Conservation (phyloP, 1,139 yeast species). For the Taphrina communis region DNA sequence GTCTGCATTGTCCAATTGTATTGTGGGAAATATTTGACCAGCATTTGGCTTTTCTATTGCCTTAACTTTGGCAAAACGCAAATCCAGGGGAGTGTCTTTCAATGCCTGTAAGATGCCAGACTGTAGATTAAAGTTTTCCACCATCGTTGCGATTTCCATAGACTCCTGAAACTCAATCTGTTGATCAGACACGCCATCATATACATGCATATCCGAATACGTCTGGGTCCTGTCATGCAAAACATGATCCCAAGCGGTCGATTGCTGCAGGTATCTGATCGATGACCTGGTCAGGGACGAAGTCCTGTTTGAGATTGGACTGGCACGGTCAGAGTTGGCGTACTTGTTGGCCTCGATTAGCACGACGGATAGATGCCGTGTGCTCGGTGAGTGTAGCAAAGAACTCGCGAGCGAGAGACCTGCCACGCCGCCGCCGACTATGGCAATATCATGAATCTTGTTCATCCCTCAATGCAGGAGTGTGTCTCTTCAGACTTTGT, state of each 20-base stretch:
- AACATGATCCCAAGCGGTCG: conserved; percentile 68
- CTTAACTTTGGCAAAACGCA: conserved; percentile 51
- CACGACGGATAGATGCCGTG: conserved; percentile 66
- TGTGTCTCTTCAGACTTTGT: not conserved
- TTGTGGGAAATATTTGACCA: conserved; percentile 74
- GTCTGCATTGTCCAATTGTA: conserved; percentile 71
- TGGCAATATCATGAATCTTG: conserved; percentile 65
- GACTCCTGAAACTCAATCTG: conserved; percentile 66
- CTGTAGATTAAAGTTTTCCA: conserved; percentile 85
- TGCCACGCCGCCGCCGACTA: conserved; percentile 98
- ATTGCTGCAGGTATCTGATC: conserved; percentile 25
- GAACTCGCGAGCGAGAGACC: conserved; percentile 88
- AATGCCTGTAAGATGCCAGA: conserved; percentile 66
- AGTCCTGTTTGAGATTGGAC: conserved; percentile 62
- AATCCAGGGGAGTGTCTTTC: conserved; percentile 56
- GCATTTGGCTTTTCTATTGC: conserved; percentile 73
- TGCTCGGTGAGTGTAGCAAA: conserved; percentile 65
- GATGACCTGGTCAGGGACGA: conserved; percentile 48
- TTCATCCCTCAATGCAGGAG: not conserved
- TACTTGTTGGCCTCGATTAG: conserved; percentile 76
- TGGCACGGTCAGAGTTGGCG: conserved; percentile 59
- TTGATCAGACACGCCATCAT: conserved; percentile 79
- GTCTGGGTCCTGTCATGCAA: conserved; percentile 72
- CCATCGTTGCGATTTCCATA: conserved; percentile 73
- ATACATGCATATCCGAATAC: conserved; percentile 81